phyloP scores from a whole-genome alignment of 2,329 filamentous ascomycete species.

The Arthrobotrys pseudoclavata region DNA sequence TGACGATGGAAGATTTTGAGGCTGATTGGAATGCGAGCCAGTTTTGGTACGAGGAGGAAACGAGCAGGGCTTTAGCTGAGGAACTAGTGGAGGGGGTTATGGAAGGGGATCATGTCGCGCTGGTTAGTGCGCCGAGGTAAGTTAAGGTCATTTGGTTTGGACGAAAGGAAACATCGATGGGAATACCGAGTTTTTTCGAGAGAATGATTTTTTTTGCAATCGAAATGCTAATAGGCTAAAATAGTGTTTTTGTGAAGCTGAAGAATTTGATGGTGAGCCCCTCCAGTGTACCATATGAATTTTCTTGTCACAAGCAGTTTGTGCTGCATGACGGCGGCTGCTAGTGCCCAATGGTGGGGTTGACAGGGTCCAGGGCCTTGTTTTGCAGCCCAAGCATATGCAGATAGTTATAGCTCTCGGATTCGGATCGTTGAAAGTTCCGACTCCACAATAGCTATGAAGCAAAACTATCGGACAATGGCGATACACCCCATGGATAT shows the following conservation, averaged over 20 bases:
- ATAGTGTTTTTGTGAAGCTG: constrained; percentile 80
- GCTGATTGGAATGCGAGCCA: constrained; percentile 88
- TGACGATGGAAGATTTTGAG: constrained; percentile 78
- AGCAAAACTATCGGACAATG: neutral
- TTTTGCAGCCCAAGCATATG: neutral
- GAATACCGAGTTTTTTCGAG: constrained; percentile 30
- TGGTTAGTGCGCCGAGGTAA: constrained; percentile 56
- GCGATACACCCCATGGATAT: constrained; percentile 11
- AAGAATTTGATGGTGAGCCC: constrained; percentile 75
- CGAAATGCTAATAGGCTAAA: constrained; percentile 33
- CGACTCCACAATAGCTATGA: constrained; percentile 28
- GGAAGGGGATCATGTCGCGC: constrained; percentile 71
- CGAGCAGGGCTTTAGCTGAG: constrained; percentile 74
- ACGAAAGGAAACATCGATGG: neutral
- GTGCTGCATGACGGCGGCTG: constrained; percentile 16
- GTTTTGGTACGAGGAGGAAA: constrained; percentile 85
- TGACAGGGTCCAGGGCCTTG: constrained; percentile 25
- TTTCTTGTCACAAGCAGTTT: constrained; percentile 22
- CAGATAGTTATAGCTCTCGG: constrained; percentile 44
- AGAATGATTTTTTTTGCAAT: neutral
- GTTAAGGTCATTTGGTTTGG: constrained; percentile 6
- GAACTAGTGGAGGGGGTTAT: constrained; percentile 76
- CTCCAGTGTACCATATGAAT: constrained; percentile 26
- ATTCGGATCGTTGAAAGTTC: constrained; percentile 52
- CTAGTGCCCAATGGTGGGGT: constrained; percentile 50